Evolutionary conservation across 768 basidiomycete species (phyloP), one percentile per base, ranked within the genome.

Genomic region (Termitomyces sp.): DNA sequence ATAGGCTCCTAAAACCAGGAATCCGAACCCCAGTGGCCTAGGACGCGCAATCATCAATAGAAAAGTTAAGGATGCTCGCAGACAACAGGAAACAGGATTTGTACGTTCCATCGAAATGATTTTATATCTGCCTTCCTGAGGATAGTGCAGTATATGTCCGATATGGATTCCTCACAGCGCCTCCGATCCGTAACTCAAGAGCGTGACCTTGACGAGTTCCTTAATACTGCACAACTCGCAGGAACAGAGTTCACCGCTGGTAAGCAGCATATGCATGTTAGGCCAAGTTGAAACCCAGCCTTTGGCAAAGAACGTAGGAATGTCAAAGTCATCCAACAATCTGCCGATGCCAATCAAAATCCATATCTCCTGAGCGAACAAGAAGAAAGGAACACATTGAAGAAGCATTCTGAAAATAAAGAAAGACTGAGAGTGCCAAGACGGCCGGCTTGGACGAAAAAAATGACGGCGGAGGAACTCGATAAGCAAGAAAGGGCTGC

Each of bases 191-290:
- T 99, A 22, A 99, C 97, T 0, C 96, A 98, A 75, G 96, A 99
- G 76, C 80, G 87, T 58, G 95, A 98, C 78, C 79, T 99, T 20
- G 95, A 98, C 66, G 96, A 96, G 74, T 99, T 99, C 72, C 75
- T 99, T 58, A 96, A 86, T 70, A 97, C 93, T 13, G 97, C 97
- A 11, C 91, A 94, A 68, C 79, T 99, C 58, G 97, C 97, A 15
- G 96, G 91, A 55, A 91, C 91, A 12, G 94, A 99, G 67, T 99
- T 99, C 70, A 92, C 94, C 18, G 96, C 96, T 39, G 96, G 96
- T 96, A 62, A 39, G 84, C 67, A 28, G 54, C 40, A 42, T 46
- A 20, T 39, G 55, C 11, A 49, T 28, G 18, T 36, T 38, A 39
- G 45, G 36, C 46, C 20, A 46, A 22, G 46, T 65, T 53, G 45